phyloP scores from a whole-genome alignment of 1,284 basidiomycete genomes.

The Fomes fomentarius region DNA sequence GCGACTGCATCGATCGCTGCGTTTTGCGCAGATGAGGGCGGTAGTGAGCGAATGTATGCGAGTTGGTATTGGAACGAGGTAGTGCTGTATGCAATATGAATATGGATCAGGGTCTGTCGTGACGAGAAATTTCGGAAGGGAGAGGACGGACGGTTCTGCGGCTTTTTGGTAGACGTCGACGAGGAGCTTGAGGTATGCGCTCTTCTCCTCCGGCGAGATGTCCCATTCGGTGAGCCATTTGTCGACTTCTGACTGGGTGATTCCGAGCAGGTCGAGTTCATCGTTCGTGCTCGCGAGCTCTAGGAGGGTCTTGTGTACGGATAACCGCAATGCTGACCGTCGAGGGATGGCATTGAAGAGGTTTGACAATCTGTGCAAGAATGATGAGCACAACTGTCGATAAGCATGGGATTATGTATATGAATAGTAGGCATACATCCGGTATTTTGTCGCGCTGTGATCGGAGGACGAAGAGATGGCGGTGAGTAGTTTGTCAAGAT shows the following conservation, averaged over 20 bases:
- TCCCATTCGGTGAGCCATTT: constrained; percentile 83
- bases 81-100: constrained; percentile 44
- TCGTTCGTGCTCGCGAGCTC: constrained; percentile 66
- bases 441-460: constrained; percentile 63
- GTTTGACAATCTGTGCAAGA: constrained; percentile 75
- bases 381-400: constrained; percentile 5
- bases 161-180: constrained; percentile 65
- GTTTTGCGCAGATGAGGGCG: constrained; percentile 50
- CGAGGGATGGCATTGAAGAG: constrained; percentile 85
- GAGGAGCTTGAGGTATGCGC: constrained; percentile 70
- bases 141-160: constrained; percentile 54
- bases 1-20: constrained; percentile 69
- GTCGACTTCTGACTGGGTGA: constrained; percentile 66
- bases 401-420: too few species aligned
- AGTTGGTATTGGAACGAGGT: constrained; percentile 68
- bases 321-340: constrained; percentile 66
- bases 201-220: constrained; percentile 67
- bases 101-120: not conserved
- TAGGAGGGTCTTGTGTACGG: constrained; percentile 72
- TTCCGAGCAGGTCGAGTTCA: constrained; percentile 70
- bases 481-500: constrained; percentile 53
- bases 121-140: not conserved
- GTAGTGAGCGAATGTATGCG: constrained; percentile 62
- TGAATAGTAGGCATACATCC: constrained; percentile 52
- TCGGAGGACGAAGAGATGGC: constrained; percentile 59